Evolutionary conservation across 768 basidiomycete species (phyloP).

Genomic region (Termitomyces sp.): DNA sequence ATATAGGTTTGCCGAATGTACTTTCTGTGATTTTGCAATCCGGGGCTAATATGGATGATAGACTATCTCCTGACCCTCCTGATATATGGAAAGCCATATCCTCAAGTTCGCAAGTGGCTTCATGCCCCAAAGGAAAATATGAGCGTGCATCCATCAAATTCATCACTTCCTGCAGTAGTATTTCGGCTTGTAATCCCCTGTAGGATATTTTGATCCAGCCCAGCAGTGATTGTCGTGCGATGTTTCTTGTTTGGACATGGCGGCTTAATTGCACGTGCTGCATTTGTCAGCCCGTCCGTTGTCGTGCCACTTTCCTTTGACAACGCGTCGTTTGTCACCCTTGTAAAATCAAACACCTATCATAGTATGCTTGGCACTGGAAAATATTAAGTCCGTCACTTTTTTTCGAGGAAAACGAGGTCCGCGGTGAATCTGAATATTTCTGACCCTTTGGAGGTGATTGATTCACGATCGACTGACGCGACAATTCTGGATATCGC

Average conservation of each 20-base stretch:
- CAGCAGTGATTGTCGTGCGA: no score
- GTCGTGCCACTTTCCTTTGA: background rate
- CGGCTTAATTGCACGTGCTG: no score
- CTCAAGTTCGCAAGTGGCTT: background rate
- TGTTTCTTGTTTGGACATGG: no score
- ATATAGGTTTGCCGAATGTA: background rate
- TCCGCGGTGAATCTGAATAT: no score
- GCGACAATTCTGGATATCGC: background rate
- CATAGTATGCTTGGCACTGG: background rate
- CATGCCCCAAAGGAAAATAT: background rate
- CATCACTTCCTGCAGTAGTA: background rate
- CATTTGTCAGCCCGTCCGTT: background rate
- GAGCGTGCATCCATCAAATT: background rate
- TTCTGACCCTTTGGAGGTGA: background rate
- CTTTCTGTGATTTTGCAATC: background rate
- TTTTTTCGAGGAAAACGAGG: no score
- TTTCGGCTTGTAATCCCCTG: background rate
- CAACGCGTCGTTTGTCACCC: background rate
- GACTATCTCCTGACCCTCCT: background rate
- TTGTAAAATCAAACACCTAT: background rate
- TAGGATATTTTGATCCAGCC: background rate
- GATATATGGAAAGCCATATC: background rate
- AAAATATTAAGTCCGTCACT: background rate
- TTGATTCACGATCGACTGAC: background rate
- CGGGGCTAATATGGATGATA: background rate